Evolutionary conservation across 495 filamentous ascomycete genomes (phyloP).

Genomic region (Penicillium chermesinum): DNA sequence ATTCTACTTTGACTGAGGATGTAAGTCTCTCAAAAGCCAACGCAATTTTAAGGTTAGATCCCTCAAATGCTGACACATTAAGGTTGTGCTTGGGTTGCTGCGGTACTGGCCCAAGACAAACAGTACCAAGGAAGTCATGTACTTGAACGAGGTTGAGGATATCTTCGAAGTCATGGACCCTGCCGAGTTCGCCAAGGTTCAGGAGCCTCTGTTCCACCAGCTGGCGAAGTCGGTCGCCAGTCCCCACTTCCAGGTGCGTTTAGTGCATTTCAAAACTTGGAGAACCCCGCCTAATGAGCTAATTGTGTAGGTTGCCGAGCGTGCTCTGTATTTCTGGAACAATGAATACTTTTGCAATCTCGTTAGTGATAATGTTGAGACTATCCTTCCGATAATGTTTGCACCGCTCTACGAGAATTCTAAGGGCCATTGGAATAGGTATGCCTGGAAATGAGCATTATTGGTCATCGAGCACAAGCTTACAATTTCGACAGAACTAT

Average conservation of each 20-base stretch:
- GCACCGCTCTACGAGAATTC: conserved; percentile 98
- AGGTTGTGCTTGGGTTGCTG: conserved; percentile 92
- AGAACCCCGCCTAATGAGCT: too few relatives aligned
- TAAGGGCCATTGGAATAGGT: conserved; percentile 99
- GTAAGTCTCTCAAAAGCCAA: too few relatives aligned
- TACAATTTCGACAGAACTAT: conserved; percentile 65
- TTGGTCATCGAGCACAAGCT: neutral
- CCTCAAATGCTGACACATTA: conserved; percentile 5
- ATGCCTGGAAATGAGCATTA: conserved; percentile 19
- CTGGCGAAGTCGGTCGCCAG: conserved; percentile 97
- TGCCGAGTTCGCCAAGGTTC: conserved; percentile 96
- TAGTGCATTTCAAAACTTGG: conserved; percentile 35
- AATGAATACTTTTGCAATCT: conserved; percentile 99
- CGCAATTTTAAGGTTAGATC: neutral
- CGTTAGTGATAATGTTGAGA: conserved; percentile 97
- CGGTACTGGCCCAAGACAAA: conserved; percentile 99
- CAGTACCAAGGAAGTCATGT: conserved; percentile 99
- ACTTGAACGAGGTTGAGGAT: conserved; percentile 97
- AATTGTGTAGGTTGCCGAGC: conserved; percentile 63
- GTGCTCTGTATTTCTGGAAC: conserved; percentile 99
- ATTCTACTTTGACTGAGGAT: conserved; percentile 95
- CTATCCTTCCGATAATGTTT: conserved; percentile 99
- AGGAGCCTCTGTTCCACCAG: conserved; percentile 95
- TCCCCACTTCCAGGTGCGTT: conserved; percentile 78
- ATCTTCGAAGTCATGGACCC: conserved; percentile 99